phyloP scores from a whole-genome alignment of 768 basidiomycete species.

The Phanerochaete carnosa region DNA sequence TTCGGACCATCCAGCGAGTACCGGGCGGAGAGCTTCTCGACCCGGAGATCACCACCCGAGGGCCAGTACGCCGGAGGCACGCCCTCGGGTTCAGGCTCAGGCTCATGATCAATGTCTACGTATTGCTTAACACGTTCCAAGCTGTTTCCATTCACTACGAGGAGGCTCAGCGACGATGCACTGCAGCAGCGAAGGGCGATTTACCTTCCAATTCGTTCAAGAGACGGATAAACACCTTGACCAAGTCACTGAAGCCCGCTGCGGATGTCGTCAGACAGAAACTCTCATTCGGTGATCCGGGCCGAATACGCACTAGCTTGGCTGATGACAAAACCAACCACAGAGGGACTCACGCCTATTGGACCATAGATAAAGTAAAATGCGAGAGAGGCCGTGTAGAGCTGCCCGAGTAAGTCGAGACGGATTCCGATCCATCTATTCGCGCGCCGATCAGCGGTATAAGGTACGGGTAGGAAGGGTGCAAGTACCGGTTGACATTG shows the following conservation, averaged over 20 bases:
- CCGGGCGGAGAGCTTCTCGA: slow-evolving; percentile 50
- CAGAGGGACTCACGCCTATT: slow-evolving; percentile 39
- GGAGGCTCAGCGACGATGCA: neutral
- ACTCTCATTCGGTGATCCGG: neutral
- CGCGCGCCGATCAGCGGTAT: neutral
- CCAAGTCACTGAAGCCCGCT: slow-evolving; percentile 54
- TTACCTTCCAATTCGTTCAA: slow-evolving; percentile 42
- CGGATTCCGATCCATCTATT: slow-evolving; percentile 33
- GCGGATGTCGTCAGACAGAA: neutral
- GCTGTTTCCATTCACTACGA: slow-evolving; percentile 17
- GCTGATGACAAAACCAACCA: slow-evolving; percentile 37
- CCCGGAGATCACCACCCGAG: slow-evolving; percentile 46
- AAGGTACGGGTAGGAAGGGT: neutral
- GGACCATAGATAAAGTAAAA: slow-evolving; percentile 48
- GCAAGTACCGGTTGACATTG: slow-evolving; percentile 26
- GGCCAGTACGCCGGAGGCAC: slow-evolving; percentile 64
- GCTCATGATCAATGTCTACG: slow-evolving; percentile 52
- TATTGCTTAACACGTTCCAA: slow-evolving; percentile 52
- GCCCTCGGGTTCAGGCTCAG: slow-evolving; percentile 31
- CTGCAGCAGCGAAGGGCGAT: neutral
- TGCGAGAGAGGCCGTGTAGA: slow-evolving; percentile 50
- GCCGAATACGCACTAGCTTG: slow-evolving; percentile 32
- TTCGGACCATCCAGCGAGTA: slow-evolving; percentile 49
- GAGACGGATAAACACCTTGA: slow-evolving; percentile 48
- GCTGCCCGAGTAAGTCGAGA: slow-evolving; percentile 53